Evolutionary conservation across 495 filamentous ascomycete genomes (phyloP).

Genomic region (Talaromyces wortmannii): DNA sequence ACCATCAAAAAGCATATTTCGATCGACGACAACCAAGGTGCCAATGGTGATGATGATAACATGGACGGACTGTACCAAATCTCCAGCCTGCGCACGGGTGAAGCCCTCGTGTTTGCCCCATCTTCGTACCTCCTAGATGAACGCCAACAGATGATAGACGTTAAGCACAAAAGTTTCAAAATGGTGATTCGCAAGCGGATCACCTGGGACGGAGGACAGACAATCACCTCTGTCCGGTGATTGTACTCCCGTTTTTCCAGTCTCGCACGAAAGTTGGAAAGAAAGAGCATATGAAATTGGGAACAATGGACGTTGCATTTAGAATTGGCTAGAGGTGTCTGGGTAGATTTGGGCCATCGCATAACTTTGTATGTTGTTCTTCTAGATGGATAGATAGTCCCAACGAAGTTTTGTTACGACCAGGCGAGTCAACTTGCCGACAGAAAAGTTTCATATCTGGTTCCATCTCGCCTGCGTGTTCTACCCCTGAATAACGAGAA

Average conservation of each 20-base stretch:
- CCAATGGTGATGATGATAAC: conserved; percentile 12
- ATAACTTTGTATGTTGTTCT: too few relatives aligned
- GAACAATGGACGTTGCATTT: too few relatives aligned
- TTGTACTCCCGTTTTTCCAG: neutral
- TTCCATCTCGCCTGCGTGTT: too few relatives aligned
- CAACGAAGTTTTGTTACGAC: too few relatives aligned
- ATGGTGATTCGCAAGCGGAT: conserved; percentile 17
- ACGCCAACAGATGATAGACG: conserved; percentile 4
- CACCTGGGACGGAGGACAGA: conserved; percentile 20
- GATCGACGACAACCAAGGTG: conserved; percentile 13
- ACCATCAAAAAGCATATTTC: conserved; percentile 56
- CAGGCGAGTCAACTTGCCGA: too few relatives aligned
- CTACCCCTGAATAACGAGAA: too few relatives aligned
- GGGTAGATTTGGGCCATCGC: too few relatives aligned
- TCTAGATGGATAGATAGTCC: too few relatives aligned
- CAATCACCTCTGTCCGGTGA: conserved; percentile 16
- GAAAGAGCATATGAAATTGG: neutral
- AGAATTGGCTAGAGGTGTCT: too few relatives aligned
- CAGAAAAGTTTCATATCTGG: too few relatives aligned
- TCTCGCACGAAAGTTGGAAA: neutral
- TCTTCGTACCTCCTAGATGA: conserved; percentile 40
- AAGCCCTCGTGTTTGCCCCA: conserved; percentile 62
- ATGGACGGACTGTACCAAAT: conserved; percentile 7
- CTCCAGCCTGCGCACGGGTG: conserved; percentile 49
- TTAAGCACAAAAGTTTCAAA: conserved; percentile 12